Evolutionary conservation across 2,329 filamentous ascomycete genomes (phyloP).

Genomic region (Trichoderma asperellum): DNA sequence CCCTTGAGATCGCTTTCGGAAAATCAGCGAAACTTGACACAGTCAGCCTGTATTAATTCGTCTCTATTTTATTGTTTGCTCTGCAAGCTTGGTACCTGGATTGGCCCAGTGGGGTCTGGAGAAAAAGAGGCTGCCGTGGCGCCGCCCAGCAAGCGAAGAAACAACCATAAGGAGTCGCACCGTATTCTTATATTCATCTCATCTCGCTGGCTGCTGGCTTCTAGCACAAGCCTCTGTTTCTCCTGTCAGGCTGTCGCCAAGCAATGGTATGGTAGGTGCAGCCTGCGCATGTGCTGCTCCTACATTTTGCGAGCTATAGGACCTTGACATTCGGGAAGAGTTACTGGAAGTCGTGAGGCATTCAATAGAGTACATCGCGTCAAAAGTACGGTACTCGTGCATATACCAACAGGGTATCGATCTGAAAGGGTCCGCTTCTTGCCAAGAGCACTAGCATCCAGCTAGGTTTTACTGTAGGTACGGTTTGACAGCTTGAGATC

Average conservation of each 20-base stretch:
- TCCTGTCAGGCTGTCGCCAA: background rate
- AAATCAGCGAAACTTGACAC: background rate
- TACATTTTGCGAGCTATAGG: background rate
- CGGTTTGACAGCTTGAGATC: background rate
- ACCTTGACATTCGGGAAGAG: background rate
- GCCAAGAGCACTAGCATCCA: background rate
- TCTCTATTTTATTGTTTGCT: constrained; percentile 4
- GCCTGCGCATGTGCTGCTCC: background rate
- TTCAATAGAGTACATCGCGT: background rate
- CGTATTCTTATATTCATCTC: background rate
- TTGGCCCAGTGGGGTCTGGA: background rate
- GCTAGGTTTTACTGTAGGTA: no score
- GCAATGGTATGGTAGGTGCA: background rate
- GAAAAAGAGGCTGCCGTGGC: background rate
- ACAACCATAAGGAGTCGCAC: background rate
- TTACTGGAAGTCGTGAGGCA: background rate
- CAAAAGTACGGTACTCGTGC: background rate
- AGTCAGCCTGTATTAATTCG: background rate
- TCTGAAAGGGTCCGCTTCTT: background rate
- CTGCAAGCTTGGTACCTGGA: background rate
- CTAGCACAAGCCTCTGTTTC: background rate
- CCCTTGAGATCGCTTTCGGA: background rate
- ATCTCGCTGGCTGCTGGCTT: constrained; percentile 14
- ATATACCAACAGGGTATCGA: background rate
- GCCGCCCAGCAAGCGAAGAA: background rate